Evolutionary conservation across 305 asterid genomes (phyloP).

Genomic region (Rubia tinctorum): DNA sequence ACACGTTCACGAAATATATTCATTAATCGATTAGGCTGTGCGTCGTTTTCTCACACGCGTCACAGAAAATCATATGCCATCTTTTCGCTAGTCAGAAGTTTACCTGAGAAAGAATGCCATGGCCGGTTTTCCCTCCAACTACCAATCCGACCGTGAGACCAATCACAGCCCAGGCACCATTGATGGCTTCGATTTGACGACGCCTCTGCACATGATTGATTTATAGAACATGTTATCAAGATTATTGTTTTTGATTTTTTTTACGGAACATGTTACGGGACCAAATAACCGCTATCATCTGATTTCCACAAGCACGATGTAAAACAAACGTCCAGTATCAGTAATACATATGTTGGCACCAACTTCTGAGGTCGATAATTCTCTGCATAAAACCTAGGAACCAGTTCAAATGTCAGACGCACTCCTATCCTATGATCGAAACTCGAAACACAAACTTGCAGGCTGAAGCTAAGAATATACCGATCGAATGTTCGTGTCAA

Average conservation of each 20-base stretch:
- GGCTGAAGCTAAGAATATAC: neutral
- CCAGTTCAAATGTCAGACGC: neutral
- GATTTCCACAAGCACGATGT: too few relatives aligned
- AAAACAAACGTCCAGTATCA: too few relatives aligned
- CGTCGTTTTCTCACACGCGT: neutral
- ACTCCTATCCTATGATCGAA: neutral
- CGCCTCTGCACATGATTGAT: constrained; percentile 48
- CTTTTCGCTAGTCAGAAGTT: neutral
- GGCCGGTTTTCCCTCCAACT: constrained; percentile 78
- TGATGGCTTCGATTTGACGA: constrained; percentile 74
- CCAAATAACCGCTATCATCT: too few relatives aligned
- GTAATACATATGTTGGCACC: too few relatives aligned
- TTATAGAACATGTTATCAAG: neutral
- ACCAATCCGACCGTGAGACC: constrained; percentile 85
- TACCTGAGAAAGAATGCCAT: constrained; percentile 70
- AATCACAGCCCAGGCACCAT: constrained; percentile 96
- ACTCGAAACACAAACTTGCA: neutral
- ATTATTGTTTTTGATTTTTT: too few relatives aligned
- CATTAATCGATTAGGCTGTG: neutral
- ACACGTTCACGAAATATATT: neutral
- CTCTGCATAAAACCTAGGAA: too few relatives aligned
- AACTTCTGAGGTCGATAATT: too few relatives aligned
- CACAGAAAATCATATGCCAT: too few relatives aligned
- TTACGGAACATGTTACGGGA: too few relatives aligned
- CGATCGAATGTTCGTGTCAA: neutral